Percentiles rank a stretch among this genome's conserved stretches.
Conservation (phyloP, 73 alveolate species). For the Paramecium octaurelia region DNA sequence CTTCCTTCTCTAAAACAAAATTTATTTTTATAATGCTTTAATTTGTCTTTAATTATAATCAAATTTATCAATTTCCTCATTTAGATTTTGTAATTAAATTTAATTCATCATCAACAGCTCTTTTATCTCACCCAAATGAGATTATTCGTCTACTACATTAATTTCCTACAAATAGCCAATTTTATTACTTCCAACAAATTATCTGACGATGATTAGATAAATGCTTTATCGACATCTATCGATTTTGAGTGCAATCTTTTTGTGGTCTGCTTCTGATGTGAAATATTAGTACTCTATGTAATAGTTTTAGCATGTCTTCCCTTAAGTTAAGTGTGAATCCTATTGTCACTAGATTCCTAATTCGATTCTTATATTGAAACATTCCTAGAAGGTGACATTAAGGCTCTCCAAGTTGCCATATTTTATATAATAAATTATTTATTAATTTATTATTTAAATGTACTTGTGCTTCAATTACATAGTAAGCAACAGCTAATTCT, state of each 20-base stretch:
- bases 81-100: neutral
- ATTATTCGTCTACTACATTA: neutral
- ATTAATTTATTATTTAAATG: slow-evolving; percentile 19
- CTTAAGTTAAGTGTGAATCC: neutral
- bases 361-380: neutral
- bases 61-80: neutral
- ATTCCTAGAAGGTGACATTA: neutral
- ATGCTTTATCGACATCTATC: neutral
- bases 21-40: neutral
- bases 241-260: neutral
- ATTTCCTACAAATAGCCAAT: neutral
- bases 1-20: neutral
- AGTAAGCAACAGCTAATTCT: neutral
- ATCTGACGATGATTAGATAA: neutral
- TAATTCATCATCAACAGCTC: neutral
- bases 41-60: slow-evolving; percentile 15
- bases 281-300: neutral
- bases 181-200: neutral
- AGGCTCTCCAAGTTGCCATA: slow-evolving; percentile 29
- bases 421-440: neutral
- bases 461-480: neutral
- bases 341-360: neutral
- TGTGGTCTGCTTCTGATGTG: neutral
- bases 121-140: neutral
- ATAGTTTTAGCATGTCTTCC: neutral